These are phyloP conservation scores for Trametes polyzona DNA, from an alignment of 1,284 basidiomycete genomes.

Conservation along the genomic window DNA sequence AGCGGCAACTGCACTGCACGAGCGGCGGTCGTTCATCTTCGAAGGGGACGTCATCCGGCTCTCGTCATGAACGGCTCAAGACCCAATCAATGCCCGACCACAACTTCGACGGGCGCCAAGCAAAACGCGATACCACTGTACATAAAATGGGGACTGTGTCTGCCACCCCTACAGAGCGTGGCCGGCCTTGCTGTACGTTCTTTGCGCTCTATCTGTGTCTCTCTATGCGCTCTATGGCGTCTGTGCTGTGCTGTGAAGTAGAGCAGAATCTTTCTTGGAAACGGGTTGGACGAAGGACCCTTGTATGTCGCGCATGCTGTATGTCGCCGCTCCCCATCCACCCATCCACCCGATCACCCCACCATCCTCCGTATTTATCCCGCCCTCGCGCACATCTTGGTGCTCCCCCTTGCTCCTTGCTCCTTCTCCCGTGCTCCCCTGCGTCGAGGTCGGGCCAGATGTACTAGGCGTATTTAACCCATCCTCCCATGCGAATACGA, in stretches of 20 bases:
- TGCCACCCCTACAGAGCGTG: not conserved
- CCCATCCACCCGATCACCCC: too few relatives aligned
- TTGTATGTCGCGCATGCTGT: slow-evolving; percentile 13
- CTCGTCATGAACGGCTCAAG: slow-evolving; percentile 10
- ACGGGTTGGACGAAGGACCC: slow-evolving; percentile 12
- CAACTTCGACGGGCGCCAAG: not conserved
- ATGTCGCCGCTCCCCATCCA: not conserved
- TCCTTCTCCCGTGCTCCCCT: too few relatives aligned
- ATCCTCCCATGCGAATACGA: not conserved
- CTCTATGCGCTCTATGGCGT: not conserved
- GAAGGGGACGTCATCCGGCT: slow-evolving; percentile 63
- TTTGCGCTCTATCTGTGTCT: not conserved
- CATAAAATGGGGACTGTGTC: not conserved
- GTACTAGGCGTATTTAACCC: not conserved
- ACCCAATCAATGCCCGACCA: too few relatives aligned
- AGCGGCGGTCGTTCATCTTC: slow-evolving; percentile 54
- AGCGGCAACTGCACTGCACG: slow-evolving; percentile 55
- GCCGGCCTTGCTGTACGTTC: not conserved
- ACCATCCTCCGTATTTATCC: slow-evolving; percentile 6
- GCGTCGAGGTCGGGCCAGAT: not conserved
- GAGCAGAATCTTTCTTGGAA: slow-evolving; percentile 13
- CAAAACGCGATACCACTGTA: not conserved
- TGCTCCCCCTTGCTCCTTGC: not conserved
- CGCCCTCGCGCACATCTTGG: not conserved
- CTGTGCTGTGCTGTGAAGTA: not conserved